Conservation (phyloP, 805 yeast species). For the Candida caryicola region DNA sequence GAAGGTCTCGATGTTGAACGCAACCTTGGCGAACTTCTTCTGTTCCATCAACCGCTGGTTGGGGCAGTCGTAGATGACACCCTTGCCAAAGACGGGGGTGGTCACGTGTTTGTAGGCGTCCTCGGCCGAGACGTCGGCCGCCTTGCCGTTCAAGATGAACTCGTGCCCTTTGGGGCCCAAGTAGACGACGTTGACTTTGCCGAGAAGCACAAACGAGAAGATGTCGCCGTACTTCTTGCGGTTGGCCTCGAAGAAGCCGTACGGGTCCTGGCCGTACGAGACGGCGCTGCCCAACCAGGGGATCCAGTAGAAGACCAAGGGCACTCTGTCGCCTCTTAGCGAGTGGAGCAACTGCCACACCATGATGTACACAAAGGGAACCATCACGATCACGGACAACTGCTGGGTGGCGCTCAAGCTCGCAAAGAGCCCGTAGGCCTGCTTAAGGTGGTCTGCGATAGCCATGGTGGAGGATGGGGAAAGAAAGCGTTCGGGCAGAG, state of each 20-base stretch:
- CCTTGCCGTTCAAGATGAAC: constrained; percentile 86
- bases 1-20: constrained; percentile 83
- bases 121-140: constrained; percentile 90
- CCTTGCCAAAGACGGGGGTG: constrained; percentile 99
- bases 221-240: constrained; percentile 88
- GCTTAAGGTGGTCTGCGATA: constrained; percentile 16
- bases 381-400: constrained; percentile 31
- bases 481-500: neutral
- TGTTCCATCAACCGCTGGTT: constrained; percentile 95
- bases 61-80: constrained; percentile 96
- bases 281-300: constrained; percentile 96
- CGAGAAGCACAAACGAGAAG: constrained; percentile 84
- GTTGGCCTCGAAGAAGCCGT: constrained; percentile 78
- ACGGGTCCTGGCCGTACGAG: constrained; percentile 89
- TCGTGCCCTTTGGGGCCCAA: constrained; percentile 98
- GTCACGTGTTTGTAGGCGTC: constrained; percentile 94
- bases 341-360: constrained; percentile 67
- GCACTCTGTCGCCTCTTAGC: constrained; percentile 79
- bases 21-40: constrained; percentile 91
- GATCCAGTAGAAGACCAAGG: constrained; percentile 85
- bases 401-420: constrained; percentile 26
- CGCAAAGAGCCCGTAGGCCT: constrained; percentile 17
- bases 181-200: constrained; percentile 91
- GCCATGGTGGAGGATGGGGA: constrained; percentile 21
- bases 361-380: constrained; percentile 66